Conservation (phyloP, 805 yeast species). For the Spathaspora hagerdaliae region DNA sequence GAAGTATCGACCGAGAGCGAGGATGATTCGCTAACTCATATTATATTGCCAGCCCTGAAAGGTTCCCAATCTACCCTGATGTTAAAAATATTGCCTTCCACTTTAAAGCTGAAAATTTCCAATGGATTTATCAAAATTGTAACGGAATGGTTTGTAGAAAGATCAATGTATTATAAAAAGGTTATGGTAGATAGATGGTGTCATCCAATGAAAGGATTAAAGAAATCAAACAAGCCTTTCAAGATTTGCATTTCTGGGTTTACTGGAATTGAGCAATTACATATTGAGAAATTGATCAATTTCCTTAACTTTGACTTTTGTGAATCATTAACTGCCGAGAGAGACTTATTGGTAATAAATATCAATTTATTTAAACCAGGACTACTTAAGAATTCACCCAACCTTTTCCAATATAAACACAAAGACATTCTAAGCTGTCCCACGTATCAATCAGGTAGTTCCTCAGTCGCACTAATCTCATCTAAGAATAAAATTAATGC, state of each 20-base stretch:
- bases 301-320: constrained; percentile 49
- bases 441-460: constrained; percentile 15
- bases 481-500: constrained; percentile 54
- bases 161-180: constrained; percentile 57
- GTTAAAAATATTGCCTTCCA: constrained; percentile 21
- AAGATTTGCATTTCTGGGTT: constrained; percentile 65
- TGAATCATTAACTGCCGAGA: constrained; percentile 43
- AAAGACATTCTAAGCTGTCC: constrained; percentile 33
- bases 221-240: constrained; percentile 18
- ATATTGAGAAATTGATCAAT: constrained; percentile 58
- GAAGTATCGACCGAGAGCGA: constrained; percentile 11
- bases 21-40: constrained; percentile 25
- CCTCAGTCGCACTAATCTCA: constrained; percentile 34
- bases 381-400: constrained; percentile 36
- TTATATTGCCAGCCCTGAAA: constrained; percentile 26
- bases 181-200: constrained; percentile 62
- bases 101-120: constrained; percentile 19
- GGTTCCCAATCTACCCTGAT: constrained; percentile 24
- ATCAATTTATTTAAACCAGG: constrained; percentile 41
- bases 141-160: constrained; percentile 81
- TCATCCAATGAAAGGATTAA: constrained; percentile 40
- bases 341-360: constrained; percentile 58
- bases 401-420: constrained; percentile 33
- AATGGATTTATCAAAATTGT: constrained; percentile 30
- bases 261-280: constrained; percentile 71